A percentile compares a stretch with the other conserved stretches of the same genome.
Conservation (phyloP, 2,329 filamentous ascomycete genomes). For the Stromatinia cepivora region DNA sequence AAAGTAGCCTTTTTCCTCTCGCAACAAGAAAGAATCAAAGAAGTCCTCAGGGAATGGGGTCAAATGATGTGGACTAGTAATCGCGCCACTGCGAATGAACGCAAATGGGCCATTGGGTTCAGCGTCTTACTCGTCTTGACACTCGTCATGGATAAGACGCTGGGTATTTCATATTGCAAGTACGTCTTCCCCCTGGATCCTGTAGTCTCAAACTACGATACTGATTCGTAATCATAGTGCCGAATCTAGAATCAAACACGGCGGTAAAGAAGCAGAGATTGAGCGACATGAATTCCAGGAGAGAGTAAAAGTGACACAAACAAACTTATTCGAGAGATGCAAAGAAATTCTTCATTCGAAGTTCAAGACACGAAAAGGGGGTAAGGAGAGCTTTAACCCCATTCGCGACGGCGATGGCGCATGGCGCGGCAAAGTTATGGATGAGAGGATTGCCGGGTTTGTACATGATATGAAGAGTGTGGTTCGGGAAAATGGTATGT, state of each 20-base stretch:
- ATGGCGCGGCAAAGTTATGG: slow-evolving; percentile 33
- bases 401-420: slow-evolving; percentile 38
- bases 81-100: slow-evolving; percentile 33
- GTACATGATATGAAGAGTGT: slow-evolving; percentile 34
- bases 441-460: slow-evolving; percentile 30
- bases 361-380: slow-evolving; percentile 40
- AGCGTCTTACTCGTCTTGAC: slow-evolving; percentile 37
- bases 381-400: slow-evolving; percentile 40
- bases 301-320: slow-evolving; percentile 35
- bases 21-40: slow-evolving; percentile 36
- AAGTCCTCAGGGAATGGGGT: slow-evolving; percentile 38
- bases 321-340: slow-evolving; percentile 39
- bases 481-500: slow-evolving; percentile 36
- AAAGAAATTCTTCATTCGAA: slow-evolving; percentile 42
- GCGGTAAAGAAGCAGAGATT: slow-evolving; percentile 28
- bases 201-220: slow-evolving; percentile 32
- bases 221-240: slow-evolving; percentile 32
- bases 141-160: slow-evolving; percentile 38
- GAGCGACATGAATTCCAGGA: slow-evolving; percentile 33
- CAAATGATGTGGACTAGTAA: slow-evolving; percentile 40
- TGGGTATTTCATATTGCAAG: slow-evolving; percentile 28
- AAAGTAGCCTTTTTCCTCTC: slow-evolving; percentile 38
- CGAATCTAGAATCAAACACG: slow-evolving; percentile 31
- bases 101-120: slow-evolving; percentile 40
- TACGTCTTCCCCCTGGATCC: slow-evolving; percentile 10